Conservation (phyloP, 768 basidiomycete genomes). For the Gloeopeniophorella convolvens region DNA sequence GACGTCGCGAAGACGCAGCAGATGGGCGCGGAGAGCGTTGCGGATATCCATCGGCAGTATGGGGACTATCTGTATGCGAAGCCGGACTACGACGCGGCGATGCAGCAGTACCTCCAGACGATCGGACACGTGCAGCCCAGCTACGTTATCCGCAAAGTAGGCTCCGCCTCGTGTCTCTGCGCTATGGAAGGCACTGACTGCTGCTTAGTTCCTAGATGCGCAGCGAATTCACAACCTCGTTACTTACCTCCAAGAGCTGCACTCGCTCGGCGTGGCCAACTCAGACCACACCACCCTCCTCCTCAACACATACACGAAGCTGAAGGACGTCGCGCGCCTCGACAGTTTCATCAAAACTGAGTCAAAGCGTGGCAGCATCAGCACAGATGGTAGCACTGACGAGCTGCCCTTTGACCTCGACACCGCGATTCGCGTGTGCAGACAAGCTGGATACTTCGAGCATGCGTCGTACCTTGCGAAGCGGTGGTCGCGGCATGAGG, state of each 20-base stretch:
- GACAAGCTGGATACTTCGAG: conserved; percentile 94
- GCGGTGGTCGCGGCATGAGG: conserved; percentile 87
- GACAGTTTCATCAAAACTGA: conserved; percentile 92
- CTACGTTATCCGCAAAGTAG: conserved; percentile 94
- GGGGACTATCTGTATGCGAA: conserved; percentile 89
- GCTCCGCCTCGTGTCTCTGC: neutral
- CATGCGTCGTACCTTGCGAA: conserved; percentile 91
- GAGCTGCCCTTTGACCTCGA: conserved; percentile 96
- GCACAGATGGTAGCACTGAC: conserved; percentile 38
- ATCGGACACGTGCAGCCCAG: conserved; percentile 87
- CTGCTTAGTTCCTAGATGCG: conserved; percentile 82
- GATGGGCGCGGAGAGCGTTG: conserved; percentile 65
- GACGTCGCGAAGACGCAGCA: conserved; percentile 76
- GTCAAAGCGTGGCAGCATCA: conserved; percentile 39
- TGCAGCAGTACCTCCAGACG: conserved; percentile 88
- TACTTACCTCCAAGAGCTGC: conserved; percentile 92
- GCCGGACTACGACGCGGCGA: conserved; percentile 88
- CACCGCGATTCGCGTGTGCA: conserved; percentile 93
- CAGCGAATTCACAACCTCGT: conserved; percentile 94
- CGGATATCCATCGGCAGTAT: conserved; percentile 85
- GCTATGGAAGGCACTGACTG: conserved; percentile 5
- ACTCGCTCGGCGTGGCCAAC: conserved; percentile 84
- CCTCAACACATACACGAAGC: conserved; percentile 95
- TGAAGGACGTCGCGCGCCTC: conserved; percentile 82
- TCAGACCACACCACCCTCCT: conserved; percentile 95